Evolutionary conservation across 208 protist species (phyloP), one percentile per base, ranked within the genome.

Genomic region (Trypanosoma grayi): DNA sequence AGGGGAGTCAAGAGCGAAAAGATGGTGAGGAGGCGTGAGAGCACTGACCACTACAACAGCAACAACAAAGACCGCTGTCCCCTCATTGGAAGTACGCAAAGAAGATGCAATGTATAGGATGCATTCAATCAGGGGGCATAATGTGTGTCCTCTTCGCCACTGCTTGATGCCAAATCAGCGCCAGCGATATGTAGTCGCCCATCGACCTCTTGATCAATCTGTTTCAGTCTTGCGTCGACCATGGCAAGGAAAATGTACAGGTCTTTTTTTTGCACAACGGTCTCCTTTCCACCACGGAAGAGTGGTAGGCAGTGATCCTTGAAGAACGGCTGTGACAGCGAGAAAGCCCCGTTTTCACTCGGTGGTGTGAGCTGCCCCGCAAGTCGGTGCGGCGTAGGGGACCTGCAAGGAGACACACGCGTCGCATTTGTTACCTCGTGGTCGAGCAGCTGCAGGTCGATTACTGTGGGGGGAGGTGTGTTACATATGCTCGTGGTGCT

Each of bases 161-260:
- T 65, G 41, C 51, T 60, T 24, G 56, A 71, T 14, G 46, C 50
- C 27, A 71, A 53, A 40, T 71, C 57, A 52, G 51, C 57, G 13
- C 48, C 41, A 47, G 31, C 25, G 40, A 40, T 46, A 31, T 46
- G 45, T 36, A 71, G 43, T 16, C 25, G 24, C 39, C 65, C 65
- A 46, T 57, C 54, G 30, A 77, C 27, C 24, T 75, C 67, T 59
- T 70, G 47, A 46, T 79, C 74, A 14, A 86, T 61, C 44, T 72
- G 60, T 24, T 61, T 50, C 25, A 86, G 56, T 27, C 57, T 55
- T 33, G 52, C 27, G 2, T 74, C 50, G 2, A 81, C 60, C 57
- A 84, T 66, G n/a, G 62, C 57, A 13, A 70, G 47, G 51, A 78
- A 87, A 0, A 73, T 57, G 13, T 75, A 33, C 18, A 84, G 65